Base-by-base conservation (phyloP, 2,329 filamentous ascomycete genomes). In the Fusarium citri region DNA sequence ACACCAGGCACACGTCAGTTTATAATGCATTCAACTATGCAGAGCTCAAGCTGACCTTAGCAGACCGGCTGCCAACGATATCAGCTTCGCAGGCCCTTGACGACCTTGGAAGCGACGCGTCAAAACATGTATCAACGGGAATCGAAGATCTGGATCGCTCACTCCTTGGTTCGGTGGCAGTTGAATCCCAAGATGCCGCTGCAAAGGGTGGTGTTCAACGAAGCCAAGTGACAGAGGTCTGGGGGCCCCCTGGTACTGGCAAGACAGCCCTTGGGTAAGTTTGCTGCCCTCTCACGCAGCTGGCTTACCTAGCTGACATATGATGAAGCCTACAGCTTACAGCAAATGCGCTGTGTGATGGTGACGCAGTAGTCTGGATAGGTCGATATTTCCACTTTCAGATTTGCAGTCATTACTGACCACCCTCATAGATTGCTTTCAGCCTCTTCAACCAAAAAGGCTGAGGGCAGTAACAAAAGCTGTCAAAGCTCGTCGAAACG, bases 181-280 rank as follows among this genome's bases (percentile, higher is more conserved):
- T 42, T 43, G 68, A 71, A 40, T 61, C 64, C 11, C 57, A 65
- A 31, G 64, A 60, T 54, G 64, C 68, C 15, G 5, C 47, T 30
- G 57, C 53, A 12, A 69, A 65, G 56, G 85, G 86, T 20, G 94
- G 94, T 6, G 83, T 97, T 49, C 86, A 86, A 64, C 88, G 90
- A 59, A 93, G 94, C 16, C 92, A 94, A 78, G 85, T 97, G 43
- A 92, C 92, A 6, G 95, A 98, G 79, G 82, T 97, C 51, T 97
- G 93, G 87, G 95, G 95, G 1, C 94, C 94, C 14, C 91, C 93
- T 11, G 94, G 94, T 3, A 88, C 88, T 26, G 95, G 94, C 30
- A 98, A 97, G 84, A 97, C 94, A 6, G 86, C 91, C 15, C 83
- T 98, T 72, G 92, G 91, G 92, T 95, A 84, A 81, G 88, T 48